A percentile compares a stretch with the other conserved stretches of the same genome.
phyloP scores from a whole-genome alignment of 2,329 filamentous ascomycete genomes.

The Aplosporella prunicola region DNA sequence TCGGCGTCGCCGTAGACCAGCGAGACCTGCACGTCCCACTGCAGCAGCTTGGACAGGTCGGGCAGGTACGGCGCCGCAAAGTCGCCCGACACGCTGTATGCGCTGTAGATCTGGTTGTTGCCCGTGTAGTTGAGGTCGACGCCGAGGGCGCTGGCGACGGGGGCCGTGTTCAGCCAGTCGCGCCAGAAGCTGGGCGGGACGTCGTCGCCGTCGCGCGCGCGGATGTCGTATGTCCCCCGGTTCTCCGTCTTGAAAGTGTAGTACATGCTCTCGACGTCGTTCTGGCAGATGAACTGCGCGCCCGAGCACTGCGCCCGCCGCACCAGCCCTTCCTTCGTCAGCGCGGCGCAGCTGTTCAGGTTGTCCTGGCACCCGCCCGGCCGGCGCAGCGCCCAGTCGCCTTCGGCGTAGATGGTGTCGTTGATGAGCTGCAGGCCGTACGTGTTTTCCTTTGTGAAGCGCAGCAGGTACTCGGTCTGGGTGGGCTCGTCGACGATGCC shows the following conservation, averaged over 20 bases:
- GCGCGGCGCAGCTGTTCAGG: slow-evolving; percentile 34
- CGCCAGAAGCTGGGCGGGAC: slow-evolving; percentile 14
- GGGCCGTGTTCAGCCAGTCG: slow-evolving; percentile 40
- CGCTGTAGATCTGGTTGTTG: slow-evolving; percentile 25
- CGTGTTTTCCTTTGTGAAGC: slow-evolving; percentile 49
- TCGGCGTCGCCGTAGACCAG: slow-evolving; percentile 6
- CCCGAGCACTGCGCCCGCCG: slow-evolving; percentile 33
- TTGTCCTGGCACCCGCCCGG: slow-evolving; percentile 46
- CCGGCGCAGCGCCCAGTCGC: slow-evolving; percentile 35
- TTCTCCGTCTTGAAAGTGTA: slow-evolving; percentile 25
- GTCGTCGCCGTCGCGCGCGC: slow-evolving; percentile 37
- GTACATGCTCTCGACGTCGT: slow-evolving; percentile 38
- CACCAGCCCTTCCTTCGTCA: slow-evolving; percentile 16
- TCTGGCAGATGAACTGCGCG: slow-evolving; percentile 38
- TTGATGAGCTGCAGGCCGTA: slow-evolving; percentile 47
- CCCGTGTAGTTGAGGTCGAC: slow-evolving; percentile 51
- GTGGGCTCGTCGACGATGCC: slow-evolving; percentile 30
- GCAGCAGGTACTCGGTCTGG: slow-evolving; percentile 21
- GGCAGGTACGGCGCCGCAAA: slow-evolving; percentile 34
- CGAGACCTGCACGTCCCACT: neutral
- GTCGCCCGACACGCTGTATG: slow-evolving; percentile 29
- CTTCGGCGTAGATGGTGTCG: slow-evolving; percentile 37
- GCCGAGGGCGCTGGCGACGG: slow-evolving; percentile 50
- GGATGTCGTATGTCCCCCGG: slow-evolving; percentile 49
- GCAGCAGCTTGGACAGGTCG: neutral